Percentiles rank a stretch among this genome's conserved stretches.
Evolutionary conservation across 495 filamentous ascomycete genomes (phyloP).

Genomic region (Podospora pseudocomata): DNA sequence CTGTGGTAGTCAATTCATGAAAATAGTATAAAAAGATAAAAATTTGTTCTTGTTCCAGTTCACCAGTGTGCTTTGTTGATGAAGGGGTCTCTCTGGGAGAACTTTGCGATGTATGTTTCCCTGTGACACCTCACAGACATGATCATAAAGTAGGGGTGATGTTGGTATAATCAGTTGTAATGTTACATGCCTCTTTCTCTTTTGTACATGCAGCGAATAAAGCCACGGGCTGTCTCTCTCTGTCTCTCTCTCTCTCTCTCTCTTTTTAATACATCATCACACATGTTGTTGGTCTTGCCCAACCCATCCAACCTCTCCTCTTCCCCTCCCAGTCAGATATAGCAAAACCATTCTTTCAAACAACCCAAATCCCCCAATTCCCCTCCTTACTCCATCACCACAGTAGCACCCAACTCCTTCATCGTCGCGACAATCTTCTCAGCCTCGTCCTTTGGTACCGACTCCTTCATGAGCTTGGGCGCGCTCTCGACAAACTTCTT

Average conservation of each 20-base stretch:
- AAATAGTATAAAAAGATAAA: no score
- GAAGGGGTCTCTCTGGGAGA: neutral
- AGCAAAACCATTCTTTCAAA: slow-evolving; percentile 4
- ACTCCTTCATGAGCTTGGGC: slow-evolving; percentile 98
- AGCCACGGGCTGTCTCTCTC: neutral
- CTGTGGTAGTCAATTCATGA: no score
- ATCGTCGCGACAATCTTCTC: slow-evolving; percentile 96
- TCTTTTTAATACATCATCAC: neutral
- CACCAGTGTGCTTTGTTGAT: neutral
- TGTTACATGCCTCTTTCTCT: slow-evolving; percentile 32
- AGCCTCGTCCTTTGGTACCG: slow-evolving; percentile 93
- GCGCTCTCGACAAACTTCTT: slow-evolving; percentile 99
- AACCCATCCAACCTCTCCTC: slow-evolving; percentile 9
- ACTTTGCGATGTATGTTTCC: neutral
- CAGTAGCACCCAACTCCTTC: slow-evolving; percentile 87
- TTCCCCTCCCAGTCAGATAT: slow-evolving; percentile 5
- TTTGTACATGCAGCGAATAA: slow-evolving; percentile 34
- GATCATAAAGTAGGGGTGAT: neutral
- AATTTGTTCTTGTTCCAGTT: no score
- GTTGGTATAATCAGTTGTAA: slow-evolving; percentile 23
- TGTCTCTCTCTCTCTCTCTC: neutral
- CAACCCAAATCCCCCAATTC: neutral
- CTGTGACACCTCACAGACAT: neutral
- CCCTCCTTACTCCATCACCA: slow-evolving; percentile 72
- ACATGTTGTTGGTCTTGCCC: neutral